Conservation (phyloP, 73 alveolate genomes). For the Urostyla sp. region DNA sequence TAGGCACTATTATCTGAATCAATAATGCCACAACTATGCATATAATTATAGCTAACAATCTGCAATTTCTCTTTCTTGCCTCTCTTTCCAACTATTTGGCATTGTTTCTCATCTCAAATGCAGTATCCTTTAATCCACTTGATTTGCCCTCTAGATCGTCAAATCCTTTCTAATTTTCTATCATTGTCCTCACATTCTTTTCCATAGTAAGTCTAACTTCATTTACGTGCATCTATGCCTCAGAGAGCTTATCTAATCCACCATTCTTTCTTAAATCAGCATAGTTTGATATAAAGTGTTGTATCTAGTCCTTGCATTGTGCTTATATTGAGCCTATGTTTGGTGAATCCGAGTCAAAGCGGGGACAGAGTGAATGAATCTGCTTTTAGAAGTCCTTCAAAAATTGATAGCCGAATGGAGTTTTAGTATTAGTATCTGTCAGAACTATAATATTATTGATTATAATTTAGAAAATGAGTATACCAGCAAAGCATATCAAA, state of each 20-base stretch:
- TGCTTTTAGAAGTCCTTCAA: slow-evolving; percentile 46
- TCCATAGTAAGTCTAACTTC: slow-evolving; percentile 57
- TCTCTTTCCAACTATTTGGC: slow-evolving; percentile 64
- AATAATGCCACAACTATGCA: slow-evolving; percentile 64
- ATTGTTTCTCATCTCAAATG: slow-evolving; percentile 57
- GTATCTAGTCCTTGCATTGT: too few species aligned
- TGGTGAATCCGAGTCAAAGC: too few species aligned
- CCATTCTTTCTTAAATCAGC: slow-evolving; percentile 21
- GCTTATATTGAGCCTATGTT: too few species aligned
- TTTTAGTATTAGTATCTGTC: slow-evolving; percentile 36
- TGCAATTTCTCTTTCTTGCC: slow-evolving; percentile 66
- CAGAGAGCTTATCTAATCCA: slow-evolving; percentile 60
- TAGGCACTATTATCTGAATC: slow-evolving; percentile 64
- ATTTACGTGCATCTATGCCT: slow-evolving; percentile 55
- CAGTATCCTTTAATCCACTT: slow-evolving; percentile 51
- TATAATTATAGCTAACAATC: slow-evolving; percentile 48
- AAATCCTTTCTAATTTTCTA: slow-evolving; percentile 33
- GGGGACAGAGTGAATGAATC: neutral
- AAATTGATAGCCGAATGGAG: slow-evolving; percentile 37
- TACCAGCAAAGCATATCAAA: slow-evolving; percentile 49
- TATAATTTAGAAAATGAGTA: neutral
- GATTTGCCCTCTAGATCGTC: slow-evolving; percentile 61
- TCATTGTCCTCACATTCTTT: slow-evolving; percentile 61
- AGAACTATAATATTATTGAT: neutral
- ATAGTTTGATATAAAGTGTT: too few species aligned